Evolutionary conservation across 164 flowering plant genomes (phyloP), one percentile per base, ranked within the genome.

Genomic region (Piper betle): DNA sequence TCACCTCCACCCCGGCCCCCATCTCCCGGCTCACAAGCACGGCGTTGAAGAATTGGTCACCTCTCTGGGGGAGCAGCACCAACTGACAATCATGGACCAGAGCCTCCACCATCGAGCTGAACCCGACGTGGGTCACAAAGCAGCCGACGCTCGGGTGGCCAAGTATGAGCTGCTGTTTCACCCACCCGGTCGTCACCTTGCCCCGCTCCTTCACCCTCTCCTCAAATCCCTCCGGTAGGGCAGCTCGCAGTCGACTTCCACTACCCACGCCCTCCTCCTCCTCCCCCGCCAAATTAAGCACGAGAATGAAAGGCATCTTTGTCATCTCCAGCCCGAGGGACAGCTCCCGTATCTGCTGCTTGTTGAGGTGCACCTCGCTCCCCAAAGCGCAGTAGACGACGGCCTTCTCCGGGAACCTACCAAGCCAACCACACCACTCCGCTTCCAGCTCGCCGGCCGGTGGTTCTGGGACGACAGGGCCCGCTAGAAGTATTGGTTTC

Each of bases 121-220:
- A 70, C 16, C 88, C 88, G 38, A 84, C 75, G 37, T 84, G 85
- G 1, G 75, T 78, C 59, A 84, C 77, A 52, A 79, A 80, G 60
- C 86, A 82, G 13, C 89, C 82, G 5, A 82, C 73, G 0, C 77
- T 66, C 0, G 75, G 69, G 68, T 81, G 88, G 4, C 40, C 61
- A 57, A 82, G 37, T 0, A 80, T 70, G 39, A 67, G 59, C 43
- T 68, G 75, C 54, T 65, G 69, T 10, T 65, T 68, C 6, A 70
- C 62, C 73, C 73, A 70, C 46, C 73, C 73, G 5, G 62, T 65
- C 39, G 40, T 58, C 53, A 70, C 54, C 54, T 61, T 54, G 2
- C 65, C 73, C 43, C 37, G 61, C 11, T 43, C 66, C 60, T 55
- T 39, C 62, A 65, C 65, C 69, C 62, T 70, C 59, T 65, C 69